Base-by-base conservation (phyloP, 2,329 filamentous ascomycete species). In the Nemania abortiva region DNA sequence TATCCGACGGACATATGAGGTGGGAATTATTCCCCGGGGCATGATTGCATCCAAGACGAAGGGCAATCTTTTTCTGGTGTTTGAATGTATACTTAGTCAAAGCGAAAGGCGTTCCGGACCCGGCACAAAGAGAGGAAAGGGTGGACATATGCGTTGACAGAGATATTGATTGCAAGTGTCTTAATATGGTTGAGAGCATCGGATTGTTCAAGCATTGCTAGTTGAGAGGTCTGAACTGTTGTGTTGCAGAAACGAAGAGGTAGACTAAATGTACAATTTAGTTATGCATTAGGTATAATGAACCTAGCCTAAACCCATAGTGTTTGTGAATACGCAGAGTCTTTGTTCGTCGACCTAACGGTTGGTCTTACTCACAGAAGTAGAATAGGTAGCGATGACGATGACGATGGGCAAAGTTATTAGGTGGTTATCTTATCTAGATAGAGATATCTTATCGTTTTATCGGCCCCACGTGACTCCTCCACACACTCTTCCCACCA, bases 51-150 rank as follows among this genome's bases (percentile, higher is more conserved):
- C 62, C 18, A 54, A 60, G 65, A 68, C n/a, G 55, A 57, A 42
- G 60, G 62, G 65, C 34, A 34, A 56, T 56, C 45, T 47, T 67
- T 70, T 63, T 58, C 64, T 65, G 56, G 59, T 59, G 66, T 70
- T 65, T 45, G 45, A 52, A 60, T 71, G 70, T 72, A 69, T 63
- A 71, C 47, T 49, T 63, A 62, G 52, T 65, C 61, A 59, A 22
- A 71, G 69, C 70, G 63, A 72, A 61, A 71, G 70, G 70, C 70
- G 70, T 72, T 72, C 70, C 68, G 70, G 70, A 67, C 63, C 52
- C 56, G 67, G 68, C 64, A 63, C 55, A 65, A 57, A 53, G 61
- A 64, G 39, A 62, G 63, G 64, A 29, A 57, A 57, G 7, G 42
- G 42, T 45, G 54, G 65, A 65, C 53, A 54, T 27, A 65, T 42